Conservation (phyloP, 768 basidiomycete species). For the Boletus huronensis region DNA sequence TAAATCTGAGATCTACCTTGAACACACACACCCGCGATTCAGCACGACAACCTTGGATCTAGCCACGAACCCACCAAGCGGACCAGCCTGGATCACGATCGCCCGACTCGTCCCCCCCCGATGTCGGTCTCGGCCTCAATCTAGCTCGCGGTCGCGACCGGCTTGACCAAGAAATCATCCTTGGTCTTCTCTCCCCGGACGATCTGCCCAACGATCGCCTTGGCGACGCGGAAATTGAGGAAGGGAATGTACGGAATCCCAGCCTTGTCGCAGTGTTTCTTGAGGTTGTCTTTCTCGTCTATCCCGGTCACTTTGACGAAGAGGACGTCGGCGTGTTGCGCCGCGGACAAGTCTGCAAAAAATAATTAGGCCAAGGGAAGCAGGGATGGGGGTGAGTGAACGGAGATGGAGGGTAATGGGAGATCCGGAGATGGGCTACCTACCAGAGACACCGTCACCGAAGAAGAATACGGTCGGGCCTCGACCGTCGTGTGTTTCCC, state of each 20-base stretch:
- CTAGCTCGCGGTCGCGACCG: neutral
- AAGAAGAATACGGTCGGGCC: conserved; percentile 90
- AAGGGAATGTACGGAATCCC: conserved; percentile 81
- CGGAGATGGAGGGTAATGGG: neutral
- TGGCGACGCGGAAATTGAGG: conserved; percentile 61
- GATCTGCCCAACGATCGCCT: conserved; percentile 58
- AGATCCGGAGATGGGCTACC: conserved; percentile 18
- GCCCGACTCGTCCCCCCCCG: too few species aligned
- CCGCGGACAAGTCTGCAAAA: conserved; percentile 85
- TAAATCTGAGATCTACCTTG: neutral
- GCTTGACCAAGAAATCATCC: conserved; percentile 21
- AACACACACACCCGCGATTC: neutral
- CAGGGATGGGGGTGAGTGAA: neutral
- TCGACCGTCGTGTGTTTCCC: conserved; percentile 13
- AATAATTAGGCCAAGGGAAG: neutral
- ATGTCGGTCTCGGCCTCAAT: neutral
- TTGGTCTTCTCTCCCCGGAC: conserved; percentile 56
- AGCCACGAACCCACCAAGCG: neutral
- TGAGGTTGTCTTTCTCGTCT: conserved; percentile 78
- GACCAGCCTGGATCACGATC: neutral
- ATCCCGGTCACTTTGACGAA: conserved; percentile 83
- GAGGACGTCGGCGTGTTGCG: conserved; percentile 87
- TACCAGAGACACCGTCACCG: conserved; percentile 95
- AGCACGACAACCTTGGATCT: neutral
- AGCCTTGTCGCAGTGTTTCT: conserved; percentile 74